phyloP scores from a whole-genome alignment of 140 eudicot genomes.

The Flaveria floridana region DNA sequence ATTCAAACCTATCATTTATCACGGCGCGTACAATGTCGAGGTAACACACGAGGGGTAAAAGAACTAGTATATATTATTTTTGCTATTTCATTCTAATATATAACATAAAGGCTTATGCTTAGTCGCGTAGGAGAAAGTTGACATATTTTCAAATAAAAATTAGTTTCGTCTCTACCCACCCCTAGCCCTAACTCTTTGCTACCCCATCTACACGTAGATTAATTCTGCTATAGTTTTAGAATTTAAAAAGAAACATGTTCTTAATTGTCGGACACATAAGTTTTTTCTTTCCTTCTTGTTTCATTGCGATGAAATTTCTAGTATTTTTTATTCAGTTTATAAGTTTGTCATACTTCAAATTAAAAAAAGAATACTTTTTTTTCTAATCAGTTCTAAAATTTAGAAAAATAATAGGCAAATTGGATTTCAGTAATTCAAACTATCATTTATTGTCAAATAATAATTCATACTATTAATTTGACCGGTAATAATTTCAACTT shows the following conservation, averaged over 20 bases:
- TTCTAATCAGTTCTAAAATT: too few species aligned
- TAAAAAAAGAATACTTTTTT: too few species aligned
- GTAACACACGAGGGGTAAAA: too few species aligned
- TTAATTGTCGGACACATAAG: not conserved
- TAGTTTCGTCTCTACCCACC: constrained; percentile 12
- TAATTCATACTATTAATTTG: too few species aligned
- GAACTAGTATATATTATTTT: not conserved
- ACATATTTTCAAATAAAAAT: not conserved
- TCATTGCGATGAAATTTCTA: not conserved
- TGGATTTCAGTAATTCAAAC: too few species aligned
- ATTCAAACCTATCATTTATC: too few species aligned
- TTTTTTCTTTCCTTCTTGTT: too few species aligned
- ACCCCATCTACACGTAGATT: not conserved
- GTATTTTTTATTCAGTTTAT: not conserved
- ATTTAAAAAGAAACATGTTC: not conserved
- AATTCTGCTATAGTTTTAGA: not conserved
- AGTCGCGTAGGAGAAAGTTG: not conserved
- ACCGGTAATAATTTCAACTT: too few species aligned
- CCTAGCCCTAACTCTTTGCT: constrained; percentile 11
- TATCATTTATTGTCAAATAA: too few species aligned
- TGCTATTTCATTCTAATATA: not conserved
- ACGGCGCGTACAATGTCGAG: too few species aligned
- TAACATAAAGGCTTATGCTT: not conserved
- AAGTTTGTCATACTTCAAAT: not conserved
- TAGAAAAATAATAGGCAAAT: too few species aligned